Percentiles rank a stretch among this genome's conserved stretches.
These are phyloP conservation scores for Jacaranda mimosifolia DNA, from an alignment of 257 asterid genomes.

Conservation along the genomic window DNA sequence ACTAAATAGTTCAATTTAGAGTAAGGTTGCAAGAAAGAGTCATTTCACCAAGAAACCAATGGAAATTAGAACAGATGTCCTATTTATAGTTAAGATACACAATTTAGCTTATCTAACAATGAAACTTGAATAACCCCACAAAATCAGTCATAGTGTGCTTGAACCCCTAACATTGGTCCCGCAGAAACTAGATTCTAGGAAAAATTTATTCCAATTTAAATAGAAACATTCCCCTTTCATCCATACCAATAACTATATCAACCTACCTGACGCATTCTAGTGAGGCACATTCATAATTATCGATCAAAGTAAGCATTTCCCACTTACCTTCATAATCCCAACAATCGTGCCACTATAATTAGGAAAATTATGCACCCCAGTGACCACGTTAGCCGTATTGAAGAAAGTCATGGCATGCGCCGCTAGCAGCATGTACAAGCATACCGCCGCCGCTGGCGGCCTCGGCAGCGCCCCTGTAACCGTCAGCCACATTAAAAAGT, in stretches of 20 bases:
- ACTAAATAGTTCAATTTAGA: neutral
- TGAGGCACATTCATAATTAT: no score
- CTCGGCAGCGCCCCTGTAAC: constrained; percentile 51
- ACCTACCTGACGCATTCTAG: neutral
- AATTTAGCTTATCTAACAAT: neutral
- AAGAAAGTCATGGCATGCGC: constrained; percentile 69
- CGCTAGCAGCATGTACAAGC: constrained; percentile 61
- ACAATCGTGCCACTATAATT: constrained; percentile 64
- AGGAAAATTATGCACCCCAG: constrained; percentile 66
- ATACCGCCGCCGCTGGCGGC: constrained; percentile 51
- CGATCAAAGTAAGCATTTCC: neutral
- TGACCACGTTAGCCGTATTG: constrained; percentile 66
- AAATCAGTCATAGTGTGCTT: neutral
- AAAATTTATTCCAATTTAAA: neutral
- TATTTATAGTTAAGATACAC: neutral
- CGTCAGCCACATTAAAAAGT: constrained; percentile 72
- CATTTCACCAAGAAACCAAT: neutral
- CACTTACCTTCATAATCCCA: constrained; percentile 71
- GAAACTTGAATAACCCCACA: neutral
- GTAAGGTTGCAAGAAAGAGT: neutral
- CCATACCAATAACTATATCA: neutral
- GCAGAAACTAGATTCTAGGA: neutral
- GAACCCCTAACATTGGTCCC: neutral
- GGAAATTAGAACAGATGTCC: neutral
- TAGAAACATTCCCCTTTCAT: neutral